Evolutionary conservation across 2,329 filamentous ascomycete species (phyloP), one percentile per base, ranked within the genome.

Genomic region (Aphanocladium album): DNA sequence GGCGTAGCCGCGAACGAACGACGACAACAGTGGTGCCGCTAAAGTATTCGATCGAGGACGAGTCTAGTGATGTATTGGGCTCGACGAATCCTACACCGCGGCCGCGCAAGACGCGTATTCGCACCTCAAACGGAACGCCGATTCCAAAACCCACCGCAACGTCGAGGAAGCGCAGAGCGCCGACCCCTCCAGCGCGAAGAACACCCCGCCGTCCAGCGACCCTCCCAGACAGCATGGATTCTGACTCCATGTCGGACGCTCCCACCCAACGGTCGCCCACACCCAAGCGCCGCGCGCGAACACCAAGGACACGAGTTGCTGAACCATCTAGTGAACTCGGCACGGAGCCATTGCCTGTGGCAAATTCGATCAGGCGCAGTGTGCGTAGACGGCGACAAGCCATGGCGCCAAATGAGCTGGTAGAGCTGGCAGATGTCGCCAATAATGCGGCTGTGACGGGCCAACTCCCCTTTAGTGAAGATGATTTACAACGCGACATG

Each of bases 11-110:
- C 60, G 70, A 73, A 43, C 70, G 72, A 43, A 74, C 75, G 4
- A 80, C 77, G 1, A 83, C 81, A 0, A 82, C 78, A 0, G 79
- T 75, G 1, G 74, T 86, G 3, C 83, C 83, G 5, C 69, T 86
- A 60, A 80, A 76, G 58, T 77, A 80, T 19, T 65, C 72, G 1
- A 68, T 69, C 33, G 73, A 74, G 60, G 70, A 72, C 21, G 67
- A 72, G 30, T 59, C 47, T 45, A 66, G 57, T 62, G 76, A 77
- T 50, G 76, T 77, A 60, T 68, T 65, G 19, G 73, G 71, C 46
- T 70, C 69, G 57, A 66, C 67, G 59, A 66, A 67, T 21, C 66
- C 67, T 41, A 64, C 68, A 46, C 77, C 78, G 3, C 80, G 80
- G 5, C 75, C 71, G 65, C 71, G 73, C 55, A 75, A 78, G 59